phyloP scores from a whole-genome alignment of 345 rosid species.

The Lumnitzera littorea region DNA sequence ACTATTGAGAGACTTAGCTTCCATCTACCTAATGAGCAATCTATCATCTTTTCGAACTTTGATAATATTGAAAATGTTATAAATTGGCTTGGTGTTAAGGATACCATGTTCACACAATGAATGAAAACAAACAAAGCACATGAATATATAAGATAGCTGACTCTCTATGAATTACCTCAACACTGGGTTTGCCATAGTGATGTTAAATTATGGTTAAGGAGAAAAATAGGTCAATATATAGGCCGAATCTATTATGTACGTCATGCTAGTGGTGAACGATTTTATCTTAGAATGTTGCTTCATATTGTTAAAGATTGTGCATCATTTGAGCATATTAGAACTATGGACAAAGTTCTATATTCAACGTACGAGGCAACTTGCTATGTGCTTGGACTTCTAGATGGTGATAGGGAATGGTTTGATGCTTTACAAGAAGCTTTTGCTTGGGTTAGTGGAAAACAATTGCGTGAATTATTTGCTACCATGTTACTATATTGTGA shows the following conservation, averaged over 20 bases:
- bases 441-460: not conserved
- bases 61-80: not conserved
- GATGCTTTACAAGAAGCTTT: conserved; percentile 2
- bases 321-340: conserved; percentile 4
- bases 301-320: not conserved
- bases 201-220: not conserved
- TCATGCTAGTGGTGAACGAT: not conserved
- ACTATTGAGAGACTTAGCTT: not conserved
- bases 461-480: conserved; percentile 2
- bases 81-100: not conserved
- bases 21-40: conserved; percentile 1
- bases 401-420: conserved; percentile 10
- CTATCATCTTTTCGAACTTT: not conserved
- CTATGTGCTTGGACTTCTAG: conserved; percentile 2
- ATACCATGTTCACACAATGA: conserved; percentile 3
- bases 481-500: conserved; percentile 2
- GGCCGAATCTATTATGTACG: conserved; percentile 3
- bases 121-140: not conserved
- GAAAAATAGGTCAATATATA: not conserved
- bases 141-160: not conserved
- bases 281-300: conserved; percentile 3
- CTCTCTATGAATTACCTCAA: conserved; percentile 3
- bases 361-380: conserved; percentile 4
- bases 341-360: not conserved
- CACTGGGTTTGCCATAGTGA: not conserved